Conservation (phyloP, 139 green algal species). For the Asterochloris sp. region DNA sequence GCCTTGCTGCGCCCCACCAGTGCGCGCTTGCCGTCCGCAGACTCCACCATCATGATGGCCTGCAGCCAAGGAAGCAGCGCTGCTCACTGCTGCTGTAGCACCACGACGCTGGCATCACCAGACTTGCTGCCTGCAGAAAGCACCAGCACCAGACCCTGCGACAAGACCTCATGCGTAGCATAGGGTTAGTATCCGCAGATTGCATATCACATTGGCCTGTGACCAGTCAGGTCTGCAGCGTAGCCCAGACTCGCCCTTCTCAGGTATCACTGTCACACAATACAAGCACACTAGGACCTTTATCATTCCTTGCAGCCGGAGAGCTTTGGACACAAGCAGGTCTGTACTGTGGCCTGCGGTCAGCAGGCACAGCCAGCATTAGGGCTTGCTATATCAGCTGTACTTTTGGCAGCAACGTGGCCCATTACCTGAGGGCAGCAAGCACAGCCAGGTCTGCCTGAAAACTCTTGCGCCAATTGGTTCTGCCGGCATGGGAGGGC, state of each 20-base stretch:
- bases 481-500: neutral
- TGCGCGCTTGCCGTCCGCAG: slow-evolving; percentile 48
- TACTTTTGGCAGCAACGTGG: neutral
- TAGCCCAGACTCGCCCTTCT: too few species aligned
- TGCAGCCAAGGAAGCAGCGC: slow-evolving; percentile 5
- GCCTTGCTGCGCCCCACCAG: slow-evolving; percentile 63
- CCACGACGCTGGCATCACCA: neutral
- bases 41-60: slow-evolving; percentile 81
- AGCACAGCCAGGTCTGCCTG: neutral
- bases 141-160: too few species aligned
- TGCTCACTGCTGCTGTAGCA: neutral
- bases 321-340: too few species aligned
- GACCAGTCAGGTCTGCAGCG: neutral
- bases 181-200: neutral
- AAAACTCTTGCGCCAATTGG: neutral
- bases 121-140: neutral
- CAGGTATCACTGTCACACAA: too few species aligned
- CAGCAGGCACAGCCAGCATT: neutral
- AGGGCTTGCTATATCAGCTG: neutral
- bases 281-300: too few species aligned
- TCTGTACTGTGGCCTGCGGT: too few species aligned
- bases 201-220: neutral
- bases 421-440: neutral
- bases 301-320: too few species aligned
- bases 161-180: too few species aligned